These are phyloP conservation scores for Zygotorulaspora danielsina DNA, from an alignment of 805 yeast species.

Conservation along the genomic window DNA sequence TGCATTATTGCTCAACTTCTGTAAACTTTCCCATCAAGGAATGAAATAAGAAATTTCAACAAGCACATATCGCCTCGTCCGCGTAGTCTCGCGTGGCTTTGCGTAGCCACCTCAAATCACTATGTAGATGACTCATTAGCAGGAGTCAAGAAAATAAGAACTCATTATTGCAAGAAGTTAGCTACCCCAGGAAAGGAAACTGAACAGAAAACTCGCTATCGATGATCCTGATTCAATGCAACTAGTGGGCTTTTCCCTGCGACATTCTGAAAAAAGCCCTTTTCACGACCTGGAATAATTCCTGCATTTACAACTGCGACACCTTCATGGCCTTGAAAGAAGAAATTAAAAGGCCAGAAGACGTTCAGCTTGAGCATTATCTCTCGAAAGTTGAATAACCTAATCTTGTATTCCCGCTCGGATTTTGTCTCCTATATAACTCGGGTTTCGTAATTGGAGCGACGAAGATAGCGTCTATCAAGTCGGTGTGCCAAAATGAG, in stretches of 20 bases:
- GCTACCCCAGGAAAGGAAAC: background rate
- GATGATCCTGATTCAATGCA: slow-evolving; percentile 1
- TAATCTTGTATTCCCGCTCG: too few species aligned
- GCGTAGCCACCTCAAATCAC: background rate
- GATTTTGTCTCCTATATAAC: too few species aligned
- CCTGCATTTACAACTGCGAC: too few species aligned
- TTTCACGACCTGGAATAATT: too few species aligned
- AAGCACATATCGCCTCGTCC: background rate
- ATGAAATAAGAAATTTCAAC: background rate
- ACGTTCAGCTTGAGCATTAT: too few species aligned
- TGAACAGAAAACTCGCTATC: background rate
- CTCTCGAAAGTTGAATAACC: too few species aligned
- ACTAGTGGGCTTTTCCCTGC: background rate
- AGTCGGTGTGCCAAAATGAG: background rate
- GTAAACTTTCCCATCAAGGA: background rate
- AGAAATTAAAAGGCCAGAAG: too few species aligned
- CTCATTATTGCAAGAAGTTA: background rate
- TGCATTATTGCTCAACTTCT: background rate
- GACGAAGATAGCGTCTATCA: too few species aligned
- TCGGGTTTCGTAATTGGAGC: background rate
- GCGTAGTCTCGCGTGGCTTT: background rate
- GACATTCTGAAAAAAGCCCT: too few species aligned
- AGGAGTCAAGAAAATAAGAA: background rate
- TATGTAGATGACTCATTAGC: background rate
- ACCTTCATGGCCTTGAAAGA: too few species aligned